Conservation (phyloP, 2,329 filamentous ascomycete genomes). For the Pseudogymnoascus sp. region DNA sequence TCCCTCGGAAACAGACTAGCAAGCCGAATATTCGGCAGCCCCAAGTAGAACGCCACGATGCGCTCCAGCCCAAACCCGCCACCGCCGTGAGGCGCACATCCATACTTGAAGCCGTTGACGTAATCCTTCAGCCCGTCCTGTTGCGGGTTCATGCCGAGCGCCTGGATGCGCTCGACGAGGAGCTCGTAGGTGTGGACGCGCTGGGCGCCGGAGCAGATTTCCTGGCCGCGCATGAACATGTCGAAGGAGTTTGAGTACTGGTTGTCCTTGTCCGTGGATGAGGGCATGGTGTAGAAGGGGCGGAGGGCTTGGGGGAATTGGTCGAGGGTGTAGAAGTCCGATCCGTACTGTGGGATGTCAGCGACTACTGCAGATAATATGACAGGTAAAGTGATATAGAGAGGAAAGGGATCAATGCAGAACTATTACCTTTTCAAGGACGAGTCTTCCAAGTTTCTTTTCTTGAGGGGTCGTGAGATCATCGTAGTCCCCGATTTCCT, state of each 20-base stretch:
- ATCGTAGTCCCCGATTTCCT: not conserved
- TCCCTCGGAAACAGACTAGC: constrained; percentile 56
- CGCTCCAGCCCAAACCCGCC: constrained; percentile 58
- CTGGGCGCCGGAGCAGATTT: constrained; percentile 60
- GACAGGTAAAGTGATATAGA: not conserved
- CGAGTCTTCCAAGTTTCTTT: not conserved
- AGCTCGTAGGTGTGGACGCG: constrained; percentile 55
- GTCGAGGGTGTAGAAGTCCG: constrained; percentile 61
- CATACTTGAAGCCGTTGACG: constrained; percentile 54
- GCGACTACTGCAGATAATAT: not conserved
- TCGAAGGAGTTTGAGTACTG: constrained; percentile 54
- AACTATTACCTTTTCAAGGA: constrained; percentile 7
- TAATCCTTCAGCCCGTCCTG: constrained; percentile 54
- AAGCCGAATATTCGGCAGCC: constrained; percentile 53
- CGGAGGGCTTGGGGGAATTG: constrained; percentile 56
- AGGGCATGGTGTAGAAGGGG: constrained; percentile 59
- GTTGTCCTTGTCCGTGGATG: constrained; percentile 35
- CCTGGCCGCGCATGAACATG: constrained; percentile 63
- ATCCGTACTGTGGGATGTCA: constrained; percentile 41
- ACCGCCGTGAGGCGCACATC: constrained; percentile 55
- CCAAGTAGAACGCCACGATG: constrained; percentile 59
- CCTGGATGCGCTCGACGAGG: constrained; percentile 47
- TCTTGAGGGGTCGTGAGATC: constrained; percentile 1
- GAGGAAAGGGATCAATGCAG: not conserved
- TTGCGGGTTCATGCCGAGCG: constrained; percentile 50